Conservation (phyloP, 2,329 filamentous ascomycete genomes). For the Alternaria angustiovoidea region DNA sequence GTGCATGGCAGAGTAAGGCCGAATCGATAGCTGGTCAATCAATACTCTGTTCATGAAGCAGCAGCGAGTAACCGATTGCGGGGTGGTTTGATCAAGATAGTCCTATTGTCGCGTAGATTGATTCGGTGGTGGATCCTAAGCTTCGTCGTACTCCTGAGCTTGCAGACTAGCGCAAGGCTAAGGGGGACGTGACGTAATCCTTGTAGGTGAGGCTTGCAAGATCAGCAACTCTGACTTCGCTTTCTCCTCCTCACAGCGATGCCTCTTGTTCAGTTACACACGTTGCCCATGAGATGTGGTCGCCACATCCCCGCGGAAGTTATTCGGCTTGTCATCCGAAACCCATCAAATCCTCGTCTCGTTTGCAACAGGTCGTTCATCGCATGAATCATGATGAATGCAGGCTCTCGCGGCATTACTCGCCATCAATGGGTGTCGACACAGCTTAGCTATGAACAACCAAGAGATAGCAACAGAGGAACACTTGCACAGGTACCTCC, state of each 20-base stretch:
- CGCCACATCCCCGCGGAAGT: background rate
- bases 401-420: background rate
- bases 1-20: background rate
- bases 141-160: background rate
- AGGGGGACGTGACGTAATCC: background rate
- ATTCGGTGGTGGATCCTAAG: background rate
- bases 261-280: background rate
- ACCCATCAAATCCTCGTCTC: background rate
- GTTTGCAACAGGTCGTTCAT: background rate
- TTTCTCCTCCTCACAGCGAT: background rate
- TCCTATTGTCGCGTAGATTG: background rate
- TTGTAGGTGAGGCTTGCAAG: background rate
- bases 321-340: background rate
- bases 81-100: background rate
- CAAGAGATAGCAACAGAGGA: background rate
- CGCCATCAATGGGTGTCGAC: background rate
- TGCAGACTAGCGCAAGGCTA: background rate
- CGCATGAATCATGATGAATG: background rate
- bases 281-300: background rate
- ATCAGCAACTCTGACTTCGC: background rate
- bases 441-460: background rate
- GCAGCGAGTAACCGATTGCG: background rate
- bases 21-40: background rate
- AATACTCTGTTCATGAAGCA: background rate
- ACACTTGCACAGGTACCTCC: background rate